Conservation (phyloP, 2,329 filamentous ascomycete genomes). For the Fusarium vanettenii region DNA sequence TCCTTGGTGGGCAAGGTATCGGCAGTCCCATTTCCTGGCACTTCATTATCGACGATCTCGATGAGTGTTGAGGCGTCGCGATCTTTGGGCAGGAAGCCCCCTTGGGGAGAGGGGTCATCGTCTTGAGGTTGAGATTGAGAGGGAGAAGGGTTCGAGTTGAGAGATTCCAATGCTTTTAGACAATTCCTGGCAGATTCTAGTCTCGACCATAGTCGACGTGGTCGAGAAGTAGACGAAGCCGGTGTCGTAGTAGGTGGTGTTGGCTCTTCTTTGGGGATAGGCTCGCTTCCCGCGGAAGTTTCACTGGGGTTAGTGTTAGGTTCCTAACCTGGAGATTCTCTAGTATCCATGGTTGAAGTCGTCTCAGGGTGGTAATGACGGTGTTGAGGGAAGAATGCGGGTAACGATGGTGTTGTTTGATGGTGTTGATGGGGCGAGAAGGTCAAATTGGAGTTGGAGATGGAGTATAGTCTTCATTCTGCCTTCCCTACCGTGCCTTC, state of each 20-base stretch:
- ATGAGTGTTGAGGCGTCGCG: not conserved
- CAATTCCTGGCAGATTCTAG: not conserved
- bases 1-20: not conserved
- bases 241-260: not conserved
- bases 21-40: not conserved
- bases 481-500: not conserved
- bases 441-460: not conserved
- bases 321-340: not conserved
- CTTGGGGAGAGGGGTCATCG: not conserved
- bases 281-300: not conserved
- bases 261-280: not conserved
- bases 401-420: not conserved
- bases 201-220: not conserved
- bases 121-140: not conserved
- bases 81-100: not conserved
- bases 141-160: not conserved
- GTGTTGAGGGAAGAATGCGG: not conserved
- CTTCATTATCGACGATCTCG: not conserved
- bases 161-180: not conserved
- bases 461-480: not conserved
- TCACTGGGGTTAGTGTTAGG: not conserved
- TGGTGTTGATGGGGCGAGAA: not conserved
- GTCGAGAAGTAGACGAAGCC: not conserved
- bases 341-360: not conserved
- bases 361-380: not conserved